Evolutionary conservation across 179 eudicot genomes (phyloP).

Genomic region (Beta corolliflora): DNA sequence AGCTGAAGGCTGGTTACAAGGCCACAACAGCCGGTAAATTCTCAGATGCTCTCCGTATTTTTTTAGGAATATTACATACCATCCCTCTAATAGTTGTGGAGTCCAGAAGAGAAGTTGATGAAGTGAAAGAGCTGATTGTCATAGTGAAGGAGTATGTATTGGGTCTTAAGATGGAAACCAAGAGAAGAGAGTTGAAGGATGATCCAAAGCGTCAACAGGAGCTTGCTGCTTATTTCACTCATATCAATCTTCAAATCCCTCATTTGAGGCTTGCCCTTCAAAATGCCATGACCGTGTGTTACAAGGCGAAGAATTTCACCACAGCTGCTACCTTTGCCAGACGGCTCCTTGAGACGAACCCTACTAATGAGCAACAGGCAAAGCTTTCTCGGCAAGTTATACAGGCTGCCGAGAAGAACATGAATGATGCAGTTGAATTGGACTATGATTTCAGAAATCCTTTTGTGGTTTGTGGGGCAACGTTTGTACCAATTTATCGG

Average conservation of each 20-base stretch:
- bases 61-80: slow-evolving; percentile 58
- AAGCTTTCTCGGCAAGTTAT: slow-evolving; percentile 68
- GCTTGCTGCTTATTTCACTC: slow-evolving; percentile 82
- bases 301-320: slow-evolving; percentile 55
- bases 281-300: slow-evolving; percentile 77
- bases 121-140: slow-evolving; percentile 69
- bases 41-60: slow-evolving; percentile 61
- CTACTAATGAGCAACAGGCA: slow-evolving; percentile 59
- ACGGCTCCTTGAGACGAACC: slow-evolving; percentile 66
- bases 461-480: slow-evolving; percentile 76
- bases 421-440: slow-evolving; percentile 57
- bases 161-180: slow-evolving; percentile 70
- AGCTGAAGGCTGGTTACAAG: slow-evolving; percentile 64
- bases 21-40: slow-evolving; percentile 66
- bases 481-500: slow-evolving; percentile 83
- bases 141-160: slow-evolving; percentile 76
- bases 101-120: slow-evolving; percentile 75
- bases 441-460: slow-evolving; percentile 82
- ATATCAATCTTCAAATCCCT: slow-evolving; percentile 68
- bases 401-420: slow-evolving; percentile 72
- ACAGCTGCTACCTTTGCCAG: slow-evolving; percentile 74
- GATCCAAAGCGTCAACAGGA: slow-evolving; percentile 77
- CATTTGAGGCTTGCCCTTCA: slow-evolving; percentile 79
- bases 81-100: slow-evolving; percentile 73
- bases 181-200: slow-evolving; percentile 56